Evolutionary conservation across 139 green algal genomes (phyloP), one percentile per base, ranked within the genome.

Genomic region (Diplosphaera chodatii): DNA sequence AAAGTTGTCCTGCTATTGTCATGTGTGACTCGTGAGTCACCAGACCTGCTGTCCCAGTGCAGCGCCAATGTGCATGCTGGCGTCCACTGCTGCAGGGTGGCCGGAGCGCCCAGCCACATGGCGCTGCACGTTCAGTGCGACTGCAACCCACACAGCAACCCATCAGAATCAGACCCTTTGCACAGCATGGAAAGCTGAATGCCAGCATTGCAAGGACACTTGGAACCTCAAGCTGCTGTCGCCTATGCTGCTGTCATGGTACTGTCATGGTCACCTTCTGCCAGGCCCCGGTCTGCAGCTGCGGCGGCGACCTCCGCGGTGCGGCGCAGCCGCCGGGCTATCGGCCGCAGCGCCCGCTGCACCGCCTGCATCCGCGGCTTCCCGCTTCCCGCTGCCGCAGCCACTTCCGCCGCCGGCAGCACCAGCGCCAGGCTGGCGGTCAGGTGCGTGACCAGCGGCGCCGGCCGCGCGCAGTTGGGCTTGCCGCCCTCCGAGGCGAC

Each of bases 41-140:
- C n/a, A n/a, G n/a, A n/a, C 37, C 37, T 48, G 37, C 8, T 28
- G 4, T 29, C 32, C 67, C 33, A 92, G 78, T 1, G 73, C 68
- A 1, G 88, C 84, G 6, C 82, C 87, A 13, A 91, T 70, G 72
- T 91, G 88, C 37, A 77, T 48, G 56, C 74, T 34, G 23, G 33
- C 70, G 63, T 88, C 85, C 37, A 85, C 80, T 0, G 77, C 71
- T 1, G 80, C 77, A 3, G 85, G 82, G 37, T 87, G 82, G 1
- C 83, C 6, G 16, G 69, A 63, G 68, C 78, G 80, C 0, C 80
- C 83, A n/a, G 69, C 40, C 5, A 31, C 21, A 22, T 63, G 67
- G 29, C 0, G 41, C 55, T 18, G 70, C 69, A 1, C n/a, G 1
- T 32, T 40, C 63, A n/a, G 55, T 32, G 37, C 29, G 40, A 30